Evolutionary conservation across 345 rosid species (phyloP).

Genomic region (Camelina laxa): DNA sequence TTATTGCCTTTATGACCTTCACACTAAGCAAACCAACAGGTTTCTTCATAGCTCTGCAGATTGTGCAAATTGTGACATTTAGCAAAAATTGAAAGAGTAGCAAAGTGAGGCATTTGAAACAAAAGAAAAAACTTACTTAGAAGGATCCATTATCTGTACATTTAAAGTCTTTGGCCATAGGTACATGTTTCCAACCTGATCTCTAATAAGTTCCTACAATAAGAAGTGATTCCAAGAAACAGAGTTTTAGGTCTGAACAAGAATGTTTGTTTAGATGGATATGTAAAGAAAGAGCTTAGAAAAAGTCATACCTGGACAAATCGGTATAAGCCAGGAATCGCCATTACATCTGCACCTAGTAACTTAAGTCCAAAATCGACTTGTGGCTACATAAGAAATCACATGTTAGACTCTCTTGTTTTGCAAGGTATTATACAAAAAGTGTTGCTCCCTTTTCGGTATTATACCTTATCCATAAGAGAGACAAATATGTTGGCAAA

Average conservation of each 20-base stretch:
- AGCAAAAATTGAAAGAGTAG: conserved; percentile 1
- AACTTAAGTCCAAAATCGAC: conserved; percentile 93
- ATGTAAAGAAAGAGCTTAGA: conserved; percentile 9
- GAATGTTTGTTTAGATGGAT: neutral
- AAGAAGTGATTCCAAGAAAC: neutral
- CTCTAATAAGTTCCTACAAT: conserved; percentile 85
- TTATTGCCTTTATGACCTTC: conserved; percentile 72
- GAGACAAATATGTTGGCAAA: conserved; percentile 90
- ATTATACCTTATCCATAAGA: conserved; percentile 88
- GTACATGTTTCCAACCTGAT: conserved; percentile 94
- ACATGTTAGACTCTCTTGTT: conserved; percentile 8
- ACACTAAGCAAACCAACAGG: conserved; percentile 84
- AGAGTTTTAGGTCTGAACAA: neutral
- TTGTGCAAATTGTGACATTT: conserved; percentile 6
- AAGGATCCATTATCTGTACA: conserved; percentile 80
- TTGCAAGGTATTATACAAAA: neutral
- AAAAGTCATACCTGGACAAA: conserved; percentile 67
- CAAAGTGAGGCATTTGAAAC: neutral
- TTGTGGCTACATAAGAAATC: conserved; percentile 69
- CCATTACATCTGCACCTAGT: conserved; percentile 90
- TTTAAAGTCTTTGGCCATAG: conserved; percentile 92
- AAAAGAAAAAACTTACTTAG: conserved; percentile 53
- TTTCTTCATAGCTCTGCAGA: conserved; percentile 66
- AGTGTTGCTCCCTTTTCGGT: neutral
- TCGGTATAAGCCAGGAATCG: conserved; percentile 87